Base-by-base conservation (phyloP, 768 basidiomycete species). In the Leccinum barrowsii region DNA sequence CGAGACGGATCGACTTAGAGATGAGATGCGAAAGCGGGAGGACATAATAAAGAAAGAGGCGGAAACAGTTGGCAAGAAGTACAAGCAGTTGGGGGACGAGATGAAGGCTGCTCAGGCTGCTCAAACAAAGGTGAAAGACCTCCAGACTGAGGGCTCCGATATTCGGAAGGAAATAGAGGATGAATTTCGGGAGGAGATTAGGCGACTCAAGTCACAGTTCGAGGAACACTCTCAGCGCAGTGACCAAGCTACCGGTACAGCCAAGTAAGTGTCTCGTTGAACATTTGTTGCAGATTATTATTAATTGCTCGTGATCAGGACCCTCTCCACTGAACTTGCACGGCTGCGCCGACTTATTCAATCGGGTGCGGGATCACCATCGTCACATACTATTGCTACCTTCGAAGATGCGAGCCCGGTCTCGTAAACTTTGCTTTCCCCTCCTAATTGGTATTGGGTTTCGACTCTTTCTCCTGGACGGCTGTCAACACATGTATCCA, bases 1-100 rank as follows among this genome's bases (percentile, higher is more conserved):
- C 11, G 93, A 95, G 53, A 81, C 86, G 0, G 87, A 89, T 13
- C 78, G 78, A 52, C 76, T 95, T 13, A 77, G 82, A 50, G 84
- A 86, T 51, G 91, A 94, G 67, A 87, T 94, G 83, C 76, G 75
- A 54, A 85, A 82, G 69, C 77, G 87, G 54, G 91, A 94, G 69
- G 86, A 89, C 56, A 82, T 80, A 67, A 78, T 84, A 68, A 81
- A 80, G 61, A 76, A 72, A 44, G 92, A 94, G 70, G 84, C 82
- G 11, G 87, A 92, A 67, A 78, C 77, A 22, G 66, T 86, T 52
- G 85, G 84, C 49, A 82, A 82, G 69, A 90, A 90, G 77, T 92
- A 93, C 65, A 73, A 75, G 54, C 75, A 78, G 61, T 73, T 92
- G 34, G 72, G 86, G 13, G 83, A 87, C 65, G 84, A 90, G 70